These are phyloP conservation scores for Mycena galopus DNA, from an alignment of 768 basidiomycete genomes.

Conservation along the genomic window DNA sequence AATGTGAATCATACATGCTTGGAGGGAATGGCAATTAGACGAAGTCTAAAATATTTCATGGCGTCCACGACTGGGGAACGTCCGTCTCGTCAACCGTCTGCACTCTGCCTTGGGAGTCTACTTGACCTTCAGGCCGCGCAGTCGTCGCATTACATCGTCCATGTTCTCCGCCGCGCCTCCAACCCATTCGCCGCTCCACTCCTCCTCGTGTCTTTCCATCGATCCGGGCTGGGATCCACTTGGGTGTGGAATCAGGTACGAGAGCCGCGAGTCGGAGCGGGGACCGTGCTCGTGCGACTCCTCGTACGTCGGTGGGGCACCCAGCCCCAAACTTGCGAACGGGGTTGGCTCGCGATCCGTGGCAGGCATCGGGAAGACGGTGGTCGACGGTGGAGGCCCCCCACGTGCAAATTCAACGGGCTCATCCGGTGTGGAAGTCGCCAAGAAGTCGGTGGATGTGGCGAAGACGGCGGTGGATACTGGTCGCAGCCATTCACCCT, in stretches of 20 bases:
- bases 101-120: not conserved
- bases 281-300: conserved; percentile 18
- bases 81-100: not conserved
- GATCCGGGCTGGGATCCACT: not conserved
- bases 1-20: not conserved
- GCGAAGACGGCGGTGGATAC: not conserved
- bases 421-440: too few species aligned
- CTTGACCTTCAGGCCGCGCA: conserved; percentile 20
- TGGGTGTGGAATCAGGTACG: not conserved
- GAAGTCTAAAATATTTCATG: not conserved
- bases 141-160: conserved; percentile 17
- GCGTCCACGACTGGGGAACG: not conserved
- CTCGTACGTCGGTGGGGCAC: conserved; percentile 23
- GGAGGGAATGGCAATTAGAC: not conserved
- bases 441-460: too few species aligned
- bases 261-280: not conserved
- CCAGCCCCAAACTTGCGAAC: not conserved
- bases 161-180: conserved; percentile 18
- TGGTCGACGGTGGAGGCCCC: not conserved
- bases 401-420: too few species aligned
- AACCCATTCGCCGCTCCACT: conserved; percentile 31
- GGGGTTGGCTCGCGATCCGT: not conserved
- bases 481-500: conserved; percentile 19
- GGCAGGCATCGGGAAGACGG: not conserved
- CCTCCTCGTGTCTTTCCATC: conserved; percentile 11